Evolutionary conservation across 2,329 filamentous ascomycete genomes (phyloP), one percentile per base, ranked within the genome.

Genomic region (Cladosporium sp.): DNA sequence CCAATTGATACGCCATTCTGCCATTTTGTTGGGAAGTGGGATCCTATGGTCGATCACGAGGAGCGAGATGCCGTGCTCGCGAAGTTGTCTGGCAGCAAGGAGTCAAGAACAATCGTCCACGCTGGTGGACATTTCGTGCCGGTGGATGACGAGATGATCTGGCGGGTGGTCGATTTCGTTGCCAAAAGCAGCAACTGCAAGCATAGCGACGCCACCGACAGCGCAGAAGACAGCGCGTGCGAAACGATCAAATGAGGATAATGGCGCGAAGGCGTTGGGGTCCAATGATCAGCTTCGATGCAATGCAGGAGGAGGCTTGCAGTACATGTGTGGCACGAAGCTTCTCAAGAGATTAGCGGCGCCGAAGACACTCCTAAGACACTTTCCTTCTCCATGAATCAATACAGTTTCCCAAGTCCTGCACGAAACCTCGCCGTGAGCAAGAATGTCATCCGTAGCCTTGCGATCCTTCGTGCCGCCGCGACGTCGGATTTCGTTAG

Each of bases 11-110:
- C 93, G 66, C 91, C 92, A 0, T 87, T 91, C 68, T 76, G 96
- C 78, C 92, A 97, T 79, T 90, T 93, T 70, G 77, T 97, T 28
- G 94, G 94, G 0, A 89, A 88, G 63, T 80, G 97, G 70, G 94
- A 97, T 80, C 92, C 90, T 2, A 91, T 97, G 0, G 93, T 98
- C 0, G 91, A 93, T 32, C 93, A 97, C 80, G 78, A 79, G 18
- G 60, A 63, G 49, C 49, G 60, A 21, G 60, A 54, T 30, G 48
- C 34, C 6, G 60, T 63, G 16, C 34, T 63, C 8, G 63, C 82
- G 91, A 73, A 91, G 87, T 76, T 81, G 85, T 72, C 85, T 81
- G 25, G 78, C 97, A 66, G 83, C 90, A 3, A 88, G 92, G 26
- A 82, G 84, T 58, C 92, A 88, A 83, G 79, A 69, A 82, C 86